phyloP scores from a whole-genome alignment of 495 filamentous ascomycete genomes.

The Neurospora sublineolata region DNA sequence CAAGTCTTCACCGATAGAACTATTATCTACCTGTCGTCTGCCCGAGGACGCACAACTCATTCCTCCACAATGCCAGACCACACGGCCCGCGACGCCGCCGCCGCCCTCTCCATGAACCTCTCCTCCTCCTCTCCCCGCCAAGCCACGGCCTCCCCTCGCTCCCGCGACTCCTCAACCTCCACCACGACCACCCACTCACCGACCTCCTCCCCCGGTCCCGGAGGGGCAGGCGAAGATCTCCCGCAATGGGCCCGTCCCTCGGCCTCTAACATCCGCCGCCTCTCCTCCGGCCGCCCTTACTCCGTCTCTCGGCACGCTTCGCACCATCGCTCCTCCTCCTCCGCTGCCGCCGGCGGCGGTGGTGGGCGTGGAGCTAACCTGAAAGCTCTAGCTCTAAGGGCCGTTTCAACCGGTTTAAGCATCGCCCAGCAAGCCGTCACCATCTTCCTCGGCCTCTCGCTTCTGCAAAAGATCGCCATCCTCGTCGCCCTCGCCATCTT shows the following conservation, averaged over 20 bases:
- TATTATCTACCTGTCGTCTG: neutral
- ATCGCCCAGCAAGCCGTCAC: constrained; percentile 12
- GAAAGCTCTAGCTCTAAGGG: constrained; percentile 7
- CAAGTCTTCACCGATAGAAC: neutral
- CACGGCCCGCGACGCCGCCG: constrained; percentile 11
- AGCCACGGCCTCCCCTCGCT: neutral
- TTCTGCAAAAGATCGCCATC: constrained; percentile 46
- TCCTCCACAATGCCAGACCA: constrained; percentile 18
- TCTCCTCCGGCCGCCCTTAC: constrained; percentile 5
- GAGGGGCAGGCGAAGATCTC: neutral
- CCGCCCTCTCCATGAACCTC: constrained; percentile 14
- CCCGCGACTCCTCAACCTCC: neutral
- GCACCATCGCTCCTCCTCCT: constrained; percentile 6
- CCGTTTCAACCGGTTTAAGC: constrained; percentile 8
- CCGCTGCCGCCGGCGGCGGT: neutral
- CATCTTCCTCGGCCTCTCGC: constrained; percentile 36
- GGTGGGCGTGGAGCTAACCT: neutral
- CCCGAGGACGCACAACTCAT: neutral
- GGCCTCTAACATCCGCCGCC: constrained; percentile 2
- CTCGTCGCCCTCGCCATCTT: constrained; percentile 35
- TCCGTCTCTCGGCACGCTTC: constrained; percentile 11
- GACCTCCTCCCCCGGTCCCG: constrained; percentile 1
- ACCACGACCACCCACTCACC: neutral
- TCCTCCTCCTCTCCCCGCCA: constrained; percentile 1
- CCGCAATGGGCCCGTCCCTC: constrained; percentile 5